Evolutionary conservation across 306 rosid species (phyloP), one percentile per base, ranked within the genome.

Genomic region (Pyrus betulifolia): DNA sequence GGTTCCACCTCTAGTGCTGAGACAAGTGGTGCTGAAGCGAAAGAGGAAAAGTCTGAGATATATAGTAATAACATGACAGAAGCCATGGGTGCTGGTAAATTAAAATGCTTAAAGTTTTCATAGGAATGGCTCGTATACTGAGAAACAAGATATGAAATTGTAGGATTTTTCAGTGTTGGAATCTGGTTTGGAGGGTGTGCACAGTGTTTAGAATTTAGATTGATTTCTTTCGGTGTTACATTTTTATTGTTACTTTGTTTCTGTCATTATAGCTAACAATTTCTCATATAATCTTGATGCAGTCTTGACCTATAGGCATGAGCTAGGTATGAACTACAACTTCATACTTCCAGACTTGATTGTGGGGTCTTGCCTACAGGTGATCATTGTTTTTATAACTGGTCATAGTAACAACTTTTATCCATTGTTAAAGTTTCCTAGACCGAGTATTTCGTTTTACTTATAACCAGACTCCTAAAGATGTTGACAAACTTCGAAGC

Each of bases 41-140:
- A 92, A 79, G 97, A 88, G 86, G 97, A 83, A 49, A 88, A 87
- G 77, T 95, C 99, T 33, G 97, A 91, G 76, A 75, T 62, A 70
- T 95, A 92, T 62, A 91, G 97, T 82, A 64, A 78, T 57, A 82
- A 87, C 84, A 95, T 95, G 99, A 91, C 98, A 60, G 86, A 87
- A 84, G 98, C 98, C 74, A 92, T 92, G 98, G 99, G 98, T 79
- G 97, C 96, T 77, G 99, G 99, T 95, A 89, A 81, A 91, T 83
- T 84, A 35, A 54, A 59, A 67, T 67, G 74, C 51, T 65, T 4
- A 6, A 21, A 57, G 8, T 25, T 44, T 25, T 8, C 1, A 6
- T 28, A 42, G 27, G 12, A 59, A 25, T 19, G 40, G 30, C n/a
- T 25, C 59, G 11, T 61, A 23, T 38, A 25, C 59, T 27, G 44